Evolutionary conservation across 148 eudicot genomes (phyloP).

Genomic region (Linanthus parryae): DNA sequence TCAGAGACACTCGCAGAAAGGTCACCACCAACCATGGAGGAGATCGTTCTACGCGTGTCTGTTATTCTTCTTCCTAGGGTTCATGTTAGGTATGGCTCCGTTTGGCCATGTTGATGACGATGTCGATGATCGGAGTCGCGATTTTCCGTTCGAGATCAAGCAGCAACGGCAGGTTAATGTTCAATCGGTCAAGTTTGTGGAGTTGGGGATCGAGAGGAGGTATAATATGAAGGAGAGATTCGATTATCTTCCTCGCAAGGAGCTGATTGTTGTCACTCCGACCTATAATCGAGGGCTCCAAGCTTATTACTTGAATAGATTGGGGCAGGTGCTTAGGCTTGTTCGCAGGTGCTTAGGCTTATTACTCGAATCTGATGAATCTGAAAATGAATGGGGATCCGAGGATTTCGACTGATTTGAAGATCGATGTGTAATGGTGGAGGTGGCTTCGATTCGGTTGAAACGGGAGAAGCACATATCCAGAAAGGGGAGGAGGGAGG

Average conservation of each 20-base stretch:
- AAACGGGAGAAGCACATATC: too few species aligned
- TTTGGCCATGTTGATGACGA: conserved; percentile 36
- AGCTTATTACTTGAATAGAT: conserved; percentile 54
- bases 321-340: too few species aligned
- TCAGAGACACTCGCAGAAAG: conserved; percentile 13
- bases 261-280: conserved; percentile 67
- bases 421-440: too few species aligned
- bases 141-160: conserved; percentile 27
- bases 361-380: too few species aligned
- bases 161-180: conserved; percentile 5
- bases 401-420: too few species aligned
- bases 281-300: conserved; percentile 62
- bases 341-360: conserved; percentile 55
- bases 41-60: conserved; percentile 34
- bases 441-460: too few species aligned
- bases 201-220: too few species aligned
- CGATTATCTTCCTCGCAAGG: conserved; percentile 32
- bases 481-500: too few species aligned
- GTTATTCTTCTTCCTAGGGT: conserved; percentile 44
- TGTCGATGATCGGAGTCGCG: too few species aligned
- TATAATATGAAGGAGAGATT: conserved; percentile 20
- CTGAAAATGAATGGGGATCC: too few species aligned
- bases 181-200: conserved; percentile 3
- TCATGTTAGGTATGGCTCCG: conserved; percentile 56
- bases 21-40: conserved; percentile 35